These are phyloP conservation scores for Drosera capensis DNA, from an alignment of 148 eudicot genomes.

Conservation along the genomic window DNA sequence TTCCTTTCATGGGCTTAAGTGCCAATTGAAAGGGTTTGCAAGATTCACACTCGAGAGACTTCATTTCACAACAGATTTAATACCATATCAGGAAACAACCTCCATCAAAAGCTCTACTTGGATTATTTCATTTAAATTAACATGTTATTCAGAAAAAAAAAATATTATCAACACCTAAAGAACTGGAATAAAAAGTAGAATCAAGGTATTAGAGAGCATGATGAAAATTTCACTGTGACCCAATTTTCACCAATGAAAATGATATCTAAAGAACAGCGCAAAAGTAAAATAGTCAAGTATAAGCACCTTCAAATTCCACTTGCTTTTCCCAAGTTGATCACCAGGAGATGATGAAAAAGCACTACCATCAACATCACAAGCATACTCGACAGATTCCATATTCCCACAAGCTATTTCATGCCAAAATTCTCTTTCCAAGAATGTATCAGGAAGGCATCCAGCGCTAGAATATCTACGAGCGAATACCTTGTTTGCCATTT, in stretches of 20 bases:
- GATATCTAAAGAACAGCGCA: conserved; percentile 1
- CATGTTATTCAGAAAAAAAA: no score
- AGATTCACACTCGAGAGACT: no score
- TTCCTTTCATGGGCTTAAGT: no score
- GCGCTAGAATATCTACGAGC: conserved; percentile 75
- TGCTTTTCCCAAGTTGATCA: conserved; percentile 91
- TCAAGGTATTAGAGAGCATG: background rate
- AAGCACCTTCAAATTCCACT: conserved; percentile 88
- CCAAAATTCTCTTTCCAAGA: conserved; percentile 97
- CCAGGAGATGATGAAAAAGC: conserved; percentile 83
- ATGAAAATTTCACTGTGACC: background rate
- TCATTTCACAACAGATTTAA: no score
- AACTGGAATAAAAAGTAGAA: no score
- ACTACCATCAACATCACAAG: conserved; percentile 99
- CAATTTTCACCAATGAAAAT: background rate
- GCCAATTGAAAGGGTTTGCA: no score
- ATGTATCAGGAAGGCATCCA: conserved; percentile 73
- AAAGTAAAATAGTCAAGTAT: background rate
- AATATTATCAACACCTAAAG: no score
- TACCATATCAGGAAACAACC: no score
- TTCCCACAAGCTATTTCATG: conserved; percentile 85
- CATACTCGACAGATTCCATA: conserved; percentile 92
- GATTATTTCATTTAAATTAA: no score
- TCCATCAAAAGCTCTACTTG: no score
- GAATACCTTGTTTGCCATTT: conserved; percentile 94